These are phyloP conservation scores for Penicillium sp. DNA, from an alignment of 2,329 filamentous ascomycete genomes.

Conservation along the genomic window DNA sequence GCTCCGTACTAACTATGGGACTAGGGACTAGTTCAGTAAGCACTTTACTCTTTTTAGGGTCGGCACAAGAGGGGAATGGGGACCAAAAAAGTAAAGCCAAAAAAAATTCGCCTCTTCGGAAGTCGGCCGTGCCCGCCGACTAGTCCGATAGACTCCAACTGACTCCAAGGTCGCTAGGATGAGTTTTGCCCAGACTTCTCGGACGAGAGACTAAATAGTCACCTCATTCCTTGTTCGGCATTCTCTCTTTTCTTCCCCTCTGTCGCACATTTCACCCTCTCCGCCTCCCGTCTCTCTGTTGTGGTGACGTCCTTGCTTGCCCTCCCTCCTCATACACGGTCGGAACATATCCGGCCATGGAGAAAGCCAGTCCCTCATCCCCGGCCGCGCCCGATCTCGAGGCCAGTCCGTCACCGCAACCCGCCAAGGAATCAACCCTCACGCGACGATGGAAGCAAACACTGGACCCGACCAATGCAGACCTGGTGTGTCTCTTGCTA, in stretches of 20 bases:
- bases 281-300: not conserved
- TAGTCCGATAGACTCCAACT: not conserved
- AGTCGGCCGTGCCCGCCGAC: not conserved
- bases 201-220: too few species aligned
- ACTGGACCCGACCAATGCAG: constrained; percentile 39
- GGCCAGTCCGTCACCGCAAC: constrained; percentile 19
- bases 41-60: not conserved
- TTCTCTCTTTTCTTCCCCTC: not conserved
- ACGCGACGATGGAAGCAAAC: constrained; percentile 36
- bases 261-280: not conserved
- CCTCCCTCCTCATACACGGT: not conserved
- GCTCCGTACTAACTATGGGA: too few species aligned
- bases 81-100: not conserved
- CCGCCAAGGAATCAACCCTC: constrained; percentile 18
- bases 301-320: not conserved
- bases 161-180: too few species aligned
- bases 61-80: not conserved
- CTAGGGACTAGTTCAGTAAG: too few species aligned
- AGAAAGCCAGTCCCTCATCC: constrained; percentile 19
- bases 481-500: constrained; percentile 45
- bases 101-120: not conserved
- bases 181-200: not conserved
- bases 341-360: constrained; percentile 18
- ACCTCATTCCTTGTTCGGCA: not conserved
- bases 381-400: constrained; percentile 27